Conservation (phyloP, 306 rosid genomes). For the Rosa lucieae region DNA sequence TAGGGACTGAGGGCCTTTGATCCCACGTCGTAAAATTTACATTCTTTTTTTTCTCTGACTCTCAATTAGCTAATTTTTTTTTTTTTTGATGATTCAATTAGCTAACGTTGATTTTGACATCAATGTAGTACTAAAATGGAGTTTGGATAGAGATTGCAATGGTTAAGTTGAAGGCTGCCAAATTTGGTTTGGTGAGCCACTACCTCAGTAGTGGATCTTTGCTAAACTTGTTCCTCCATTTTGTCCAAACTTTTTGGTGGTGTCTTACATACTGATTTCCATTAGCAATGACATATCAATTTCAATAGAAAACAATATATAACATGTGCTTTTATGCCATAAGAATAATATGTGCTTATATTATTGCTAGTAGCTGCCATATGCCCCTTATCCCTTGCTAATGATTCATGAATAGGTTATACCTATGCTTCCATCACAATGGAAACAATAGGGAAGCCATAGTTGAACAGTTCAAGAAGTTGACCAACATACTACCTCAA, state of each 20-base stretch:
- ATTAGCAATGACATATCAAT: neutral
- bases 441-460: neutral
- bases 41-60: neutral
- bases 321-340: neutral
- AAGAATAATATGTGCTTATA: neutral
- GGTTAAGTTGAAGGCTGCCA: constrained; percentile 3
- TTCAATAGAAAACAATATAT: neutral
- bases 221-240: neutral
- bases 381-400: neutral
- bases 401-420: neutral
- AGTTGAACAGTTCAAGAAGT: neutral
- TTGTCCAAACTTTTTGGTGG: neutral
- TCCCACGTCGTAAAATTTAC: no score
- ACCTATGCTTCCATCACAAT: neutral
- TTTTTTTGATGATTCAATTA: neutral
- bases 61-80: no score
- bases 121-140: neutral
- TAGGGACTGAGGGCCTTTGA: no score
- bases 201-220: constrained; percentile 1
- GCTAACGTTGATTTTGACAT: neutral
- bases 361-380: neutral
- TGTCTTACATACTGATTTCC: neutral
- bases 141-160: neutral
- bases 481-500: neutral
- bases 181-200: constrained; percentile 11